Conservation (phyloP, 257 asterid species). For the Anisodus acutangulus region DNA sequence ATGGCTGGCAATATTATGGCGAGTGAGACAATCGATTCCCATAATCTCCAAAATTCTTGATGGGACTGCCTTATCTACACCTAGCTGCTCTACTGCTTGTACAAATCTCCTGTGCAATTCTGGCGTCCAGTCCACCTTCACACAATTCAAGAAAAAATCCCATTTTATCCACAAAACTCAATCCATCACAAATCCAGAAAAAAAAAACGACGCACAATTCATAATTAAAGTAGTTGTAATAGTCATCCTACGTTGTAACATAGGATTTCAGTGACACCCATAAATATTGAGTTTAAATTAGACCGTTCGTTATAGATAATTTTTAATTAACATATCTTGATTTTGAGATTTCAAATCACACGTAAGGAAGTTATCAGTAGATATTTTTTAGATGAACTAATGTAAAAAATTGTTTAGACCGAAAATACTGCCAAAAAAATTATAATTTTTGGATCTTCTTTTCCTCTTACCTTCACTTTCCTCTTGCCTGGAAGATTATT, state of each 20-base stretch:
- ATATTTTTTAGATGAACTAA: background rate
- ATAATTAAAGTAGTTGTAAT: background rate
- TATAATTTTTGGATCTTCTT: background rate
- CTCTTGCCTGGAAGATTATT: slow-evolving; percentile 63
- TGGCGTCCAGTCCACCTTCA: slow-evolving; percentile 98
- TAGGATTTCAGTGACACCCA: background rate
- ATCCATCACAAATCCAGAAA: background rate
- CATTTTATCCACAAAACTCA: background rate
- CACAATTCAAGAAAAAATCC: slow-evolving; percentile 36
- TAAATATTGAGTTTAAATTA: background rate
- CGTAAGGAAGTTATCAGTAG: too few species aligned
- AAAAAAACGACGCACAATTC: background rate
- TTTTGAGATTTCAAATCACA: background rate
- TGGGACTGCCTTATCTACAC: slow-evolving; percentile 96
- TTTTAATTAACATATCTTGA: background rate
- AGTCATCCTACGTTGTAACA: background rate
- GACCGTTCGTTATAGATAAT: too few species aligned
- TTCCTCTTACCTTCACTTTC: slow-evolving; percentile 69
- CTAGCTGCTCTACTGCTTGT: slow-evolving; percentile 93
- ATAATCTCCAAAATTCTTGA: slow-evolving; percentile 89
- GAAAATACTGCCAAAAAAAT: background rate
- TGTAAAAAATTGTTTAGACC: background rate
- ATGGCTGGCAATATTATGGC: slow-evolving; percentile 96
- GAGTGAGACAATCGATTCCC: slow-evolving; percentile 97
- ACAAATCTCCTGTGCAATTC: slow-evolving; percentile 90